phyloP scores from a whole-genome alignment of 1,284 basidiomycete species.

The Sporisorium graminicola region DNA sequence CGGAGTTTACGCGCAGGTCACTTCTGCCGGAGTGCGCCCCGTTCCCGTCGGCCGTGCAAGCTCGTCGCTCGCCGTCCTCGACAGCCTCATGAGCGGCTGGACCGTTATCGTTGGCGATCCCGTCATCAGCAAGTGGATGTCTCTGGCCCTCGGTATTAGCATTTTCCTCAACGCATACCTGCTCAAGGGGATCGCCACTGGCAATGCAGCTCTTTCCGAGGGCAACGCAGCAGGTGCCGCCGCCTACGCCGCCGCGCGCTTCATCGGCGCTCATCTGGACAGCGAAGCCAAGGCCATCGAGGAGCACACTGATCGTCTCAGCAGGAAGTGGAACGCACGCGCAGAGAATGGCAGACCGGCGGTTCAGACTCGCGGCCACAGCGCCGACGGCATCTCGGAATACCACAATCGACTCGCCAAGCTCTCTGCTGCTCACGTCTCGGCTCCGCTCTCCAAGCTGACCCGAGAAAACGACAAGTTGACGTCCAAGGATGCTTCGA shows the following conservation, averaged over 20 bases:
- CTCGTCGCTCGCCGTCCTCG: slow-evolving; percentile 73
- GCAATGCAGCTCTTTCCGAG: slow-evolving; percentile 65
- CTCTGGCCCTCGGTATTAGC: slow-evolving; percentile 82
- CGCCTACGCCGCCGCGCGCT: slow-evolving; percentile 67
- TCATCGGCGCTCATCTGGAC: slow-evolving; percentile 66
- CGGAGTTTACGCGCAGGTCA: slow-evolving; percentile 37
- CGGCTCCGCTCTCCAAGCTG: slow-evolving; percentile 44
- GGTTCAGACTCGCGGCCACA: slow-evolving; percentile 25
- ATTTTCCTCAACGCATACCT: slow-evolving; percentile 94
- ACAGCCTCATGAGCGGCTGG: slow-evolving; percentile 94
- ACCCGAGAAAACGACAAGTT: slow-evolving; percentile 31
- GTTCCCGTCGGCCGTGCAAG: slow-evolving; percentile 33
- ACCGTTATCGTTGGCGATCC: slow-evolving; percentile 94
- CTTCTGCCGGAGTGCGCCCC: slow-evolving; percentile 26
- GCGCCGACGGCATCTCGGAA: slow-evolving; percentile 54
- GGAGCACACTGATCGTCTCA: slow-evolving; percentile 31
- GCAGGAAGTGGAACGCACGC: slow-evolving; percentile 36
- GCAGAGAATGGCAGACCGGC: slow-evolving; percentile 19
- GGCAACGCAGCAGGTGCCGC: slow-evolving; percentile 68
- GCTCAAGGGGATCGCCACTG: slow-evolving; percentile 78
- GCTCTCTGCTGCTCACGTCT: slow-evolving; percentile 35
- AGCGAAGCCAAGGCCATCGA: slow-evolving; percentile 48
- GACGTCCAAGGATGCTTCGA: slow-evolving; percentile 13
- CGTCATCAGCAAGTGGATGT: slow-evolving; percentile 97
- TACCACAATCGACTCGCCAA: slow-evolving; percentile 70